Conservation (phyloP, 495 filamentous ascomycete species). For the Haplographium delicatum region DNA sequence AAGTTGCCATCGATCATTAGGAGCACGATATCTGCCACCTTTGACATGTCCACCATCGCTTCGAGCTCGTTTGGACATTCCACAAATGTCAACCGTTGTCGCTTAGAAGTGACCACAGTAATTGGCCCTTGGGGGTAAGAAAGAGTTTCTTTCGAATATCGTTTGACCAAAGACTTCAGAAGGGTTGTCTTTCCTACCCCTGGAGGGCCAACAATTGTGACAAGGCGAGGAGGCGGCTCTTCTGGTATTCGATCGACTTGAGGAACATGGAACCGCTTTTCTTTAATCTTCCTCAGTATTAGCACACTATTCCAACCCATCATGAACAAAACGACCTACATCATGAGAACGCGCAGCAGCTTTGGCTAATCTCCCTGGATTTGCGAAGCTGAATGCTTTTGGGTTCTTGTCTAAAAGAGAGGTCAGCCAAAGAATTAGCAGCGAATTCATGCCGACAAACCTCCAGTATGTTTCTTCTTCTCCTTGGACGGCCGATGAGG, state of each 20-base stretch:
- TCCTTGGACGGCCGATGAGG: conserved; percentile 83
- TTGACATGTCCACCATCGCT: conserved; percentile 90
- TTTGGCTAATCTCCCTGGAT: conserved; percentile 78
- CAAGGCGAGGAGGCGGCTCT: conserved; percentile 89
- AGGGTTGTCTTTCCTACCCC: conserved; percentile 65
- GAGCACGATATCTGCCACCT: conserved; percentile 93
- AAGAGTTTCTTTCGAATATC: conserved; percentile 93
- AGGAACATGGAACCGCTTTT: conserved; percentile 93
- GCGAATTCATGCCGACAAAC: conserved; percentile 14
- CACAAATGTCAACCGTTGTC: conserved; percentile 85
- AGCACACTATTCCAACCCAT: background rate
- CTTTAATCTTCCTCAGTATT: conserved; percentile 62
- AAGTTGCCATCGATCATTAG: conserved; percentile 98
- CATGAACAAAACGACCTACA: conserved; percentile 44
- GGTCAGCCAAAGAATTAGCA: background rate
- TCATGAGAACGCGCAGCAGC: conserved; percentile 86
- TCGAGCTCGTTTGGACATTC: conserved; percentile 96
- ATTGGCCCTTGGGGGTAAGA: conserved; percentile 85
- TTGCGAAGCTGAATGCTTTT: conserved; percentile 84
- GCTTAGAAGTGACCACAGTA: conserved; percentile 91
- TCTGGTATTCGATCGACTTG: conserved; percentile 92
- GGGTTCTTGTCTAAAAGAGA: conserved; percentile 69
- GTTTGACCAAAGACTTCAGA: conserved; percentile 85
- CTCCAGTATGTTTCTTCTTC: conserved; percentile 73
- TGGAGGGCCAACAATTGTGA: conserved; percentile 88